Conservation (phyloP, 371 early-diverging fungal species). For the Mortierella sp. region DNA sequence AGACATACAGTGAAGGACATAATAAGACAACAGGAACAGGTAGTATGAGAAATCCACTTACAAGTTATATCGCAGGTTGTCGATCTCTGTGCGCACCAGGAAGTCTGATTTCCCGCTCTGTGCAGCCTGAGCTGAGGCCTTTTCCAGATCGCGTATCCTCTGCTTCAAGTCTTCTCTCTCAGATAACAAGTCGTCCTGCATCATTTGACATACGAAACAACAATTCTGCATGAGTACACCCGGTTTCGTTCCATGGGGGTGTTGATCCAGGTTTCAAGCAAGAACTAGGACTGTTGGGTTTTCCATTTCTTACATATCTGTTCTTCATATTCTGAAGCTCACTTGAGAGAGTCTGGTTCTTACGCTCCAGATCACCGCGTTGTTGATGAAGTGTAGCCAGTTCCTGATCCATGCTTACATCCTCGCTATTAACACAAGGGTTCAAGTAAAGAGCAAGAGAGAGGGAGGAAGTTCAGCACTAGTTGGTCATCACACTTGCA, state of each 20-base stretch:
- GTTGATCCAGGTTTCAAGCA: no score
- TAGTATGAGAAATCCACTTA: slow-evolving; percentile 54
- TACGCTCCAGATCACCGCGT: slow-evolving; percentile 69
- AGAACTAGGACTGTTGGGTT: no score
- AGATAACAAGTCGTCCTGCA: slow-evolving; percentile 71
- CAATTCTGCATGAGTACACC: no score
- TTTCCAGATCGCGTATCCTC: slow-evolving; percentile 79
- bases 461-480: no score
- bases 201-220: no score
- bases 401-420: slow-evolving; percentile 40
- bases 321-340: slow-evolving; percentile 65
- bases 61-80: slow-evolving; percentile 85
- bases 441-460: no score
- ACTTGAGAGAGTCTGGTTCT: slow-evolving; percentile 64
- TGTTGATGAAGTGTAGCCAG: slow-evolving; percentile 53
- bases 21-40: not conserved
- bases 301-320: slow-evolving; percentile 64
- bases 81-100: slow-evolving; percentile 87
- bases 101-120: slow-evolving; percentile 88
- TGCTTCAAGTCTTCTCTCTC: slow-evolving; percentile 74
- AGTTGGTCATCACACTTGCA: no score
- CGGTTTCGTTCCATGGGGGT: no score
- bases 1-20: not conserved
- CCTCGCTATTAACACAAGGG: slow-evolving; percentile 24
- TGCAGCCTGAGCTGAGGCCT: slow-evolving; percentile 70